Evolutionary conservation across 208 protist genomes (phyloP).

Genomic region (Endotrypanum monterogeii): DNA sequence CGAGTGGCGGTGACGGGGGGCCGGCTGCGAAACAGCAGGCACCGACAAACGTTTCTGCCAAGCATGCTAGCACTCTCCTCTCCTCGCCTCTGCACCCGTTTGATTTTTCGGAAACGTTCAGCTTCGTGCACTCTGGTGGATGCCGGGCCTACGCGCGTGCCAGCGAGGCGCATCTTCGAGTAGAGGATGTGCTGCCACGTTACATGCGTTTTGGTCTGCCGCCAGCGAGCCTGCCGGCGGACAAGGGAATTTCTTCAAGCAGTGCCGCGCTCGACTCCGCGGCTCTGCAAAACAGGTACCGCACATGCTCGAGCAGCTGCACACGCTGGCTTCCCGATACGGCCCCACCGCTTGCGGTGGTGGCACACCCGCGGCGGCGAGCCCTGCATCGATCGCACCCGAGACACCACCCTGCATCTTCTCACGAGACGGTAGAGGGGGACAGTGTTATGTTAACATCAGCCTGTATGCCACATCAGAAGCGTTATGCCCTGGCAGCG

Average conservation of each 20-base stretch:
- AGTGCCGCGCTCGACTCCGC: neutral
- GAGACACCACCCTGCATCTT: neutral
- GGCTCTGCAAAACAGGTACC: neutral
- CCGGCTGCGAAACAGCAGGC: slow-evolving; percentile 30
- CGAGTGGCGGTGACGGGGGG: slow-evolving; percentile 38
- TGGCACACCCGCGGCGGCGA: slow-evolving; percentile 7
- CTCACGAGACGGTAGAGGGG: neutral
- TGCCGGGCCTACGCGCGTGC: slow-evolving; percentile 20
- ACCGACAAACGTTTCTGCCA: slow-evolving; percentile 50
- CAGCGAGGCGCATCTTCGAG: slow-evolving; percentile 31
- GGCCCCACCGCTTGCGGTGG: slow-evolving; percentile 16
- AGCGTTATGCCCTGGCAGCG: slow-evolving; percentile 44
- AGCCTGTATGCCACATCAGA: slow-evolving; percentile 17
- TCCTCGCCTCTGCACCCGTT: slow-evolving; percentile 72
- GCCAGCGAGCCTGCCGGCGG: neutral
- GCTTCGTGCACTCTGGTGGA: slow-evolving; percentile 64
- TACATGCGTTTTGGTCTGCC: slow-evolving; percentile 55
- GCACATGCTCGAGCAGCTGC: slow-evolving; percentile 29
- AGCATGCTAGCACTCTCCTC: slow-evolving; percentile 39
- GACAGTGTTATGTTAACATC: neutral
- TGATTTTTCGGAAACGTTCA: slow-evolving; percentile 71
- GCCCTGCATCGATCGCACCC: neutral
- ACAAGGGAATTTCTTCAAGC: neutral
- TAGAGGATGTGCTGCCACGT: slow-evolving; percentile 59
- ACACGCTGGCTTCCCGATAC: slow-evolving; percentile 29